Conservation (phyloP, 169 alveolate species). For the Eimeria tenella region DNA sequence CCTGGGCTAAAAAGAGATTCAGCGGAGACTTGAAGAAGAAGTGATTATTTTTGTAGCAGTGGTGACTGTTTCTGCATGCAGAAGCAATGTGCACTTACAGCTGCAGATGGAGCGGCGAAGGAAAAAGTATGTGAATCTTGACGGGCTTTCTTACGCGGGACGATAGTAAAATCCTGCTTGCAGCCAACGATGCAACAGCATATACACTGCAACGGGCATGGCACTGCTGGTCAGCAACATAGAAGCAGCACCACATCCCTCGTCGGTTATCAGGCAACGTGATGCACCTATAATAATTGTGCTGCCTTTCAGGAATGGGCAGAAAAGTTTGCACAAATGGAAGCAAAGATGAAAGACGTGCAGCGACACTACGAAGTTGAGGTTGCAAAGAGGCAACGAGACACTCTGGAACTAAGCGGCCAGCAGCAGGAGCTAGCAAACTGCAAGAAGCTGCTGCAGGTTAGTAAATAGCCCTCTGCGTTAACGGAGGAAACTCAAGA, state of each 20-base stretch:
- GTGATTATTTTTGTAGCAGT: neutral
- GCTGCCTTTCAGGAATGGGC: constrained; percentile 41
- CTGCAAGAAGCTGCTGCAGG: constrained; percentile 44
- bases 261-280: too few species aligned
- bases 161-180: too few species aligned
- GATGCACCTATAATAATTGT: neutral
- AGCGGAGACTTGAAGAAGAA: too few species aligned
- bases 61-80: neutral
- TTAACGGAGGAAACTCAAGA: too few species aligned
- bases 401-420: constrained; percentile 28
- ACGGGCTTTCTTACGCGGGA: neutral
- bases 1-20: too few species aligned
- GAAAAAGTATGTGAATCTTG: neutral
- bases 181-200: too few species aligned
- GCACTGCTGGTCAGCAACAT: too few species aligned
- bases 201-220: too few species aligned
- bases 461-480: neutral
- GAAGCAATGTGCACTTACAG: constrained; percentile 23
- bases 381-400: constrained; percentile 39
- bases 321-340: constrained; percentile 37
- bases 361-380: constrained; percentile 25
- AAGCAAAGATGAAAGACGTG: neutral
- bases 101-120: constrained; percentile 44
- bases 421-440: constrained; percentile 53
- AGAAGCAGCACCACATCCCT: too few species aligned